Evolutionary conservation across 2,329 filamentous ascomycete genomes (phyloP).

Genomic region (Pseudogymnoascus sp.): DNA sequence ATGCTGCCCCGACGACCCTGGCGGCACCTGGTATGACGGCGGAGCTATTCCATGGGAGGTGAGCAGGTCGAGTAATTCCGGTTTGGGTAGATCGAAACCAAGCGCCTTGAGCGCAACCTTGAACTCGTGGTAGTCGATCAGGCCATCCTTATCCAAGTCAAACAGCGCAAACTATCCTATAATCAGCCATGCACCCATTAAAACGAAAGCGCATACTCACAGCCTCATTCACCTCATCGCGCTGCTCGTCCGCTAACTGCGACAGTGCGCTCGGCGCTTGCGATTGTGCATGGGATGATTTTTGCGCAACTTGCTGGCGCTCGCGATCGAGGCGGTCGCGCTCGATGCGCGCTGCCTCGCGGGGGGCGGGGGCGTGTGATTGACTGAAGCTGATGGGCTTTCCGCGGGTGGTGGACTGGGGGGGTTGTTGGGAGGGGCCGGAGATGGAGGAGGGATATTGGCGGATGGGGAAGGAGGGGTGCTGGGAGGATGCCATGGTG

Average conservation of each 20-base stretch:
- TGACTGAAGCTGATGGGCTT: slow-evolving; percentile 26
- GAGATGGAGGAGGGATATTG: slow-evolving; percentile 33
- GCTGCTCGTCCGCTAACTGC: slow-evolving; percentile 73
- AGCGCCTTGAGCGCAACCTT: slow-evolving; percentile 93
- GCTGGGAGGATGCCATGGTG: slow-evolving; percentile 37
- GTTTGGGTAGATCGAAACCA: slow-evolving; percentile 83
- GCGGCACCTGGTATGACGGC: slow-evolving; percentile 43
- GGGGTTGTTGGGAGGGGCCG: slow-evolving; percentile 30
- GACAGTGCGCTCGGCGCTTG: slow-evolving; percentile 17
- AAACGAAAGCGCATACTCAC: slow-evolving; percentile 42
- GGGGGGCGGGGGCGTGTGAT: slow-evolving; percentile 17
- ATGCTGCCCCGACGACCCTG: slow-evolving; percentile 31
- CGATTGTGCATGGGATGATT: slow-evolving; percentile 27
- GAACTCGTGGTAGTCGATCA: slow-evolving; percentile 96
- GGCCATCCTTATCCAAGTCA: slow-evolving; percentile 89
- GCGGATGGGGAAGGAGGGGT: slow-evolving; percentile 43
- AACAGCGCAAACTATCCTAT: slow-evolving; percentile 75
- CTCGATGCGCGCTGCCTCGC: slow-evolving; percentile 33
- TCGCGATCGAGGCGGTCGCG: slow-evolving; percentile 29
- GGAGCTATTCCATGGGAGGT: slow-evolving; percentile 70
- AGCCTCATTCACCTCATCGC: slow-evolving; percentile 88
- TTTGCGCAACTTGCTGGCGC: slow-evolving; percentile 15
- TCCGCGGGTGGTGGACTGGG: slow-evolving; percentile 41
- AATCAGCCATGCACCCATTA: neutral
- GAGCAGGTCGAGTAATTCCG: slow-evolving; percentile 73